Evolutionary conservation across 1,284 basidiomycete species (phyloP).

Genomic region (Trichosporon inkin): DNA sequence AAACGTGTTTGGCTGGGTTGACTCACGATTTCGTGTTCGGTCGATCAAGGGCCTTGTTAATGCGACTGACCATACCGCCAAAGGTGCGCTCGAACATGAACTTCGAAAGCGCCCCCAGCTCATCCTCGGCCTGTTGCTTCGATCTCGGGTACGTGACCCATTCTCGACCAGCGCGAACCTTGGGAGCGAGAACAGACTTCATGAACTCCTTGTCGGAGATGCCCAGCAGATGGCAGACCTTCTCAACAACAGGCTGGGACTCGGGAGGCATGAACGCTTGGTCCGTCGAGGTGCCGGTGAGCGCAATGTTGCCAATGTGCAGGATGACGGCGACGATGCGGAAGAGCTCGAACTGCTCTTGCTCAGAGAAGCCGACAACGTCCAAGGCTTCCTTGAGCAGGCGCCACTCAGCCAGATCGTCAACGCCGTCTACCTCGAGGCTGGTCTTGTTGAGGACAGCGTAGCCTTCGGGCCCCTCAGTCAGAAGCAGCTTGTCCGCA

Average conservation of each 20-base stretch:
- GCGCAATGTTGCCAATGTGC: constrained; percentile 89
- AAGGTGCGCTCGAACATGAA: constrained; percentile 98
- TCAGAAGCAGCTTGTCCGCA: constrained; percentile 69
- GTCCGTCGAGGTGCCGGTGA: constrained; percentile 76
- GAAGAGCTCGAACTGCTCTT: constrained; percentile 90
- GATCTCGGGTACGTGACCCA: constrained; percentile 94
- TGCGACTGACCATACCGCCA: constrained; percentile 85
- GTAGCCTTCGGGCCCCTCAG: constrained; percentile 74
- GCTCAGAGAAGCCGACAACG: constrained; percentile 62
- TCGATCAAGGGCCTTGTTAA: constrained; percentile 90
- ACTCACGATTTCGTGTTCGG: constrained; percentile 74
- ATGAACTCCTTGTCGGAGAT: constrained; percentile 85
- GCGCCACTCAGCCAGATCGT: constrained; percentile 86
- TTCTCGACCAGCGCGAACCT: constrained; percentile 89
- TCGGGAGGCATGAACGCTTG: constrained; percentile 78
- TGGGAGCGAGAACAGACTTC: constrained; percentile 79
- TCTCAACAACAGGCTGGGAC: constrained; percentile 60
- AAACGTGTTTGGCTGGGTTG: neutral
- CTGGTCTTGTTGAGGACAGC: constrained; percentile 87
- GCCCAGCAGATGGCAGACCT: constrained; percentile 88
- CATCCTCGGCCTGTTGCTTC: constrained; percentile 86
- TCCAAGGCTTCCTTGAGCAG: constrained; percentile 57
- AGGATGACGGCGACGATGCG: constrained; percentile 89
- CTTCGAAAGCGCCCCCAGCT: constrained; percentile 88
- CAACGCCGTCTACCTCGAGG: constrained; percentile 87